Base-by-base conservation (phyloP, 2,329 filamentous ascomycete genomes). In the Fonsecaea multimorphosa region DNA sequence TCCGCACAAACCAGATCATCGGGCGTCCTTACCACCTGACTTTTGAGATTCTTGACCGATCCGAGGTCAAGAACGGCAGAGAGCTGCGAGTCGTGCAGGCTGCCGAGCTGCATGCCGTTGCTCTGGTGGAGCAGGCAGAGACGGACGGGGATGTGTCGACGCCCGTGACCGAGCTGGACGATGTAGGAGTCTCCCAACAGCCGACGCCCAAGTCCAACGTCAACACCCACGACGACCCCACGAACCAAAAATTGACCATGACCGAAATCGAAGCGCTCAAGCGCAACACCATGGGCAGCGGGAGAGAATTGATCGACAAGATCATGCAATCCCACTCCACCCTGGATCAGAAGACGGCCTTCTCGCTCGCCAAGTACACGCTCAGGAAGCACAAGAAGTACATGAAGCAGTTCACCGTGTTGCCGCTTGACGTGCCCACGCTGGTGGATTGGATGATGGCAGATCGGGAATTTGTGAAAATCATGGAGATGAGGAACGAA, bases 301-400 rank as follows among this genome's bases (percentile, higher is more conserved):
- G 93, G 12, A 91, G 91, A 76, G 93, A 96, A 58, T 86, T 99
- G 55, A 95, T 99, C 69, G 89, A 91, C n/a, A 96, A 93, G 79
- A 87, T 99, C 29, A 86, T 99, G 78, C 85, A 93, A 32, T 95
- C 93, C 51, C 95, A 99, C 78, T 89, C 91, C 19, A 91, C 90
- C 1, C 85, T 99, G 51, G 93, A 96, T 71, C 91, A 98, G 80
- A 99, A 99, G 83, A 98, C 95, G 0, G 85, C 88, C 0, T 99
- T 96, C 74, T 96, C 93, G 1, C 82, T 97, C 64, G 93, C 94
- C 51, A 99, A 99, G 78, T 99, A 99, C 79, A 97, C 95, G 74
- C 82, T 98, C 19, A 84, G 96, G 53, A 99, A 99, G 81, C 90
- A 91, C 70, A 93, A 89, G 76, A 99, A 99, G 79, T 98, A 96